Evolutionary conservation across 2,329 filamentous ascomycete genomes (phyloP).

Genomic region (Xylaria sp.): DNA sequence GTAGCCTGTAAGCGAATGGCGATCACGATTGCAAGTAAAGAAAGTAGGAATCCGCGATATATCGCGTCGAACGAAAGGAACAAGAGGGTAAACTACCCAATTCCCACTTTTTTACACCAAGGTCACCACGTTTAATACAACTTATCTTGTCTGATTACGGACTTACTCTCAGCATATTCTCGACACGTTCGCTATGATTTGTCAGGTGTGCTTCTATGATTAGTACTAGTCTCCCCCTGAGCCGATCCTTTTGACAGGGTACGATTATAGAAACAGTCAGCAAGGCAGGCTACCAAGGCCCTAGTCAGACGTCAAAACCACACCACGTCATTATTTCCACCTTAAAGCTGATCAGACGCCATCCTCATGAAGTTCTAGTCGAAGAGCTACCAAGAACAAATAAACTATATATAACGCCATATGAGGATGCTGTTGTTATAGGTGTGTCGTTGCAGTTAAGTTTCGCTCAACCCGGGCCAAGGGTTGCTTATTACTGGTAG

Average conservation of each 20-base stretch:
- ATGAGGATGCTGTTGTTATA: background rate
- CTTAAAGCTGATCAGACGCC: slow-evolving; percentile 1
- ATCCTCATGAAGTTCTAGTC: slow-evolving; percentile 2
- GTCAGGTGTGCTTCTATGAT: slow-evolving; percentile 37
- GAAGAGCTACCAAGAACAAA: background rate
- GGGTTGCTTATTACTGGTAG: slow-evolving; percentile 9
- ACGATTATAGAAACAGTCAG: slow-evolving; percentile 37
- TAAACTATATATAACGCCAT: background rate
- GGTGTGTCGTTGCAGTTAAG: slow-evolving; percentile 16
- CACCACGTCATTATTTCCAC: slow-evolving; percentile 14
- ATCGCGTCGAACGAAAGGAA: slow-evolving; percentile 12
- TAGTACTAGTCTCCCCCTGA: slow-evolving; percentile 34
- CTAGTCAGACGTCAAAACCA: slow-evolving; percentile 29
- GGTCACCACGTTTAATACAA: slow-evolving; percentile 27
- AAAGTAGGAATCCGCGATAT: slow-evolving; percentile 4
- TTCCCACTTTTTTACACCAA: slow-evolving; percentile 22
- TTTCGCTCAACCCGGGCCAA: slow-evolving; percentile 1
- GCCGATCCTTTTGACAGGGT: slow-evolving; percentile 36
- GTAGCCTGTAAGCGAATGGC: background rate
- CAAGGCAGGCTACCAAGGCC: slow-evolving; percentile 25
- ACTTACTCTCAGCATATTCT: slow-evolving; percentile 21
- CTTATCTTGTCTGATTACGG: slow-evolving; percentile 20
- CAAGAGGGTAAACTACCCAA: slow-evolving; percentile 8
- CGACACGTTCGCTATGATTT: slow-evolving; percentile 30
- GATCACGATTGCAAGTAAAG: slow-evolving; percentile 18